These are phyloP conservation scores for Phytophthora rubi DNA, from an alignment of 352 stramenopile genomes.

Conservation along the genomic window DNA sequence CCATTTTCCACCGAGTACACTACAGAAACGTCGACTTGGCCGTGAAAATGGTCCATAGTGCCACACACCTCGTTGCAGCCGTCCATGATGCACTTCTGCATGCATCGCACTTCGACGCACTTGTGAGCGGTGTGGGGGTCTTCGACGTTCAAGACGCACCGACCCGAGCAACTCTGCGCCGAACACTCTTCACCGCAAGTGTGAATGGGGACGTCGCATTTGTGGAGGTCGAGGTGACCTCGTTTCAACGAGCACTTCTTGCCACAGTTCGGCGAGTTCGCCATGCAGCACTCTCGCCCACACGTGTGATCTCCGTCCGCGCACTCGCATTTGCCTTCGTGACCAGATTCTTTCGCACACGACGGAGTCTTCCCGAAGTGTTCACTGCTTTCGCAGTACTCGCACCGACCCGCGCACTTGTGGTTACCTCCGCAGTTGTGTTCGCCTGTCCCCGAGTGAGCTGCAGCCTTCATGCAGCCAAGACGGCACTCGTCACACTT, in stretches of 20 bases:
- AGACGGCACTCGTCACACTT: slow-evolving; percentile 58
- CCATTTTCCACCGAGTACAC: slow-evolving; percentile 58
- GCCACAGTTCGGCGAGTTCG: slow-evolving; percentile 57
- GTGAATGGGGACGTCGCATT: slow-evolving; percentile 63
- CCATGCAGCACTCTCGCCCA: slow-evolving; percentile 46
- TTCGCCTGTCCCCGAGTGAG: slow-evolving; percentile 28
- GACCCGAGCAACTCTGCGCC: slow-evolving; percentile 44
- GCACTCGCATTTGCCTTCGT: slow-evolving; percentile 76
- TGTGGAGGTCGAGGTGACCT: slow-evolving; percentile 53
- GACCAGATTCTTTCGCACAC: slow-evolving; percentile 63
- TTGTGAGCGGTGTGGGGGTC: slow-evolving; percentile 61
- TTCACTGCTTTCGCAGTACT: slow-evolving; percentile 52
- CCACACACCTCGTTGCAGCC: slow-evolving; percentile 61
- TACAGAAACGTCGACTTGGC: slow-evolving; percentile 48
- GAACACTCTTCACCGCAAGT: slow-evolving; percentile 63
- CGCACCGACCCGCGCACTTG: slow-evolving; percentile 48
- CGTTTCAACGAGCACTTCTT: slow-evolving; percentile 51
- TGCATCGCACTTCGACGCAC: slow-evolving; percentile 64
- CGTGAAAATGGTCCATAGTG: slow-evolving; percentile 72
- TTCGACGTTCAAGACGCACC: slow-evolving; percentile 64
- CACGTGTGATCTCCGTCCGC: slow-evolving; percentile 71
- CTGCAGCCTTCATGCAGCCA: slow-evolving; percentile 66
- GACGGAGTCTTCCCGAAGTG: slow-evolving; percentile 34
- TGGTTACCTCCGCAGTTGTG: slow-evolving; percentile 71
- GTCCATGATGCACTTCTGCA: slow-evolving; percentile 65